Percentiles rank a stretch among this genome's conserved stretches.
Evolutionary conservation across 208 protist species (phyloP).

Genomic region (Wallacemonas collosoma): DNA sequence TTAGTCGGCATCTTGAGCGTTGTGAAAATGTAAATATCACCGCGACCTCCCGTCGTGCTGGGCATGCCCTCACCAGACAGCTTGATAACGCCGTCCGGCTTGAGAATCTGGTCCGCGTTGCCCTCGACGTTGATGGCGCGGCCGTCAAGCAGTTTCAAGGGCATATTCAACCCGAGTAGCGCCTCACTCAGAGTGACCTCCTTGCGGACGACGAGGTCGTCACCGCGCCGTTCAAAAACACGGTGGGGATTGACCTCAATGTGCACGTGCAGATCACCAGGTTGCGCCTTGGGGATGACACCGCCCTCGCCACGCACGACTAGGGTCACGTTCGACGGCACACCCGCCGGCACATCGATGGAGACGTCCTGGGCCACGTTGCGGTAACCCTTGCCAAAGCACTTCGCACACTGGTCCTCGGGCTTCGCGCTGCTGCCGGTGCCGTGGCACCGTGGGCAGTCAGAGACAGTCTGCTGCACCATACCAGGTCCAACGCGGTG

Average conservation of each 20-base stretch:
- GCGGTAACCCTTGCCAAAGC: slow-evolving; percentile 93
- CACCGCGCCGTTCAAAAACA: slow-evolving; percentile 92
- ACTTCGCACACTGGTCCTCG: slow-evolving; percentile 96
- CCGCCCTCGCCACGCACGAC: slow-evolving; percentile 96
- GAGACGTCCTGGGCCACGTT: slow-evolving; percentile 93
- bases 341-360: slow-evolving; percentile 96
- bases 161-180: slow-evolving; percentile 88
- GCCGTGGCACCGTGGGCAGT: slow-evolving; percentile 94
- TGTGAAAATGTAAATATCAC: slow-evolving; percentile 85
- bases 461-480: slow-evolving; percentile 94
- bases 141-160: slow-evolving; percentile 92
- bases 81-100: slow-evolving; percentile 82
- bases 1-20: slow-evolving; percentile 81
- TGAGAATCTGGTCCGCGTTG: slow-evolving; percentile 52
- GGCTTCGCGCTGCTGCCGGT: slow-evolving; percentile 88
- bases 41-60: slow-evolving; percentile 59
- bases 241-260: slow-evolving; percentile 94
- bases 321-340: slow-evolving; percentile 96
- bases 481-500: slow-evolving; percentile 96
- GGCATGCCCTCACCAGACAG: slow-evolving; percentile 88
- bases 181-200: slow-evolving; percentile 94
- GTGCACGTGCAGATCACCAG: slow-evolving; percentile 98
- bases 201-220: slow-evolving; percentile 94
- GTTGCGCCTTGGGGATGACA: slow-evolving; percentile 86
- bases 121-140: slow-evolving; percentile 84